Evolutionary conservation across 345 rosid genomes (phyloP), one percentile per base, ranked within the genome.

Genomic region (Eutrema yunnanense): DNA sequence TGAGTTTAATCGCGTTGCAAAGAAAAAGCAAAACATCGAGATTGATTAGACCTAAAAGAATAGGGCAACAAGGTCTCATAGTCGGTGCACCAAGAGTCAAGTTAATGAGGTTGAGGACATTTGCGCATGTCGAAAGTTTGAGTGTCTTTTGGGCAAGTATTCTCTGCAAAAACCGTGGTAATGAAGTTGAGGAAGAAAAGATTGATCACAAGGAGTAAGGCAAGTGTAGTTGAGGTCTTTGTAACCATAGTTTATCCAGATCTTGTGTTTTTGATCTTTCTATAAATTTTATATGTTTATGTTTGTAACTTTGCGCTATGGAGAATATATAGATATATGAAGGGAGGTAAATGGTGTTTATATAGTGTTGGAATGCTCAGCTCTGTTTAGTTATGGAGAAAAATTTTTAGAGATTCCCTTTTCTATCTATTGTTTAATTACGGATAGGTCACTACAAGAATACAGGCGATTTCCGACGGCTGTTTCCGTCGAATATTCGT

Each of bases 121-220:
- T 78, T 11, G 73, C 73, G 41, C 77, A 72, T 51, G 73, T 13
- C 0, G 77, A 71, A 16, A 77, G 55, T 32, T 72, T 64, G n/a
- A 77, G 69, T 32, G 50, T 77, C 73, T 67, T 38, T 72, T 63
- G 73, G 79, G 30, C 80, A 75, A 42, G 71, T 32, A 40, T 9
- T 44, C 6, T 30, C 49, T 36, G 62, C 65, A 10, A 47, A 27
- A 57, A 48, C 38, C 11, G 11, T 48, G 12, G 55, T 43, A 12
- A 60, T 44, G 37, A 71, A 60, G 53, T 73, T 62, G 70, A 79
- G 79, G 74, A 81, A 72, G 37, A 77, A 51, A 59, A 84, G 71
- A 71, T 68, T 81, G 57, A 60, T 48, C 9, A 73, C 53, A 44
- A 79, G 73, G 53, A 81, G 62, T 43, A 81, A 53, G 40, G 81